These are phyloP conservation scores for Ceratobasidium theobromae DNA, from an alignment of 1,284 basidiomycete genomes.

Conservation along the genomic window DNA sequence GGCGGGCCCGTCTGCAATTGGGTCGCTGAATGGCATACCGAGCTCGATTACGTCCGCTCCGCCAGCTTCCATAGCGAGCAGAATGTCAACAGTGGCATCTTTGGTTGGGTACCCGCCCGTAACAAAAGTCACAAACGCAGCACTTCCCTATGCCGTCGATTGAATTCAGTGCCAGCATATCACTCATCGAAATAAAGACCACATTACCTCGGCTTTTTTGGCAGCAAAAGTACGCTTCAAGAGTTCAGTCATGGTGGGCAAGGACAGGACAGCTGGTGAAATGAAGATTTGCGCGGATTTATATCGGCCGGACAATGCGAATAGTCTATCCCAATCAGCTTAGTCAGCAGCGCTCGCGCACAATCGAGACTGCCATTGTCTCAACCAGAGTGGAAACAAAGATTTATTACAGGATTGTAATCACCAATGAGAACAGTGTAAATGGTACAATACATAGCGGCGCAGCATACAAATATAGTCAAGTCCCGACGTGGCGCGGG, in stretches of 20 bases:
- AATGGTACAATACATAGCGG: not conserved
- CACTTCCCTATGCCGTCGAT: conserved; percentile 52
- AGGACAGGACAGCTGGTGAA: not conserved
- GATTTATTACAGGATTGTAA: no score
- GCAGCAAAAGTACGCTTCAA: conserved; percentile 72
- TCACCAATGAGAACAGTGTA: not conserved
- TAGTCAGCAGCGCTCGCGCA: no score
- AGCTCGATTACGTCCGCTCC: conserved; percentile 96
- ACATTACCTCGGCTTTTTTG: conserved; percentile 65
- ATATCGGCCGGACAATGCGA: not conserved
- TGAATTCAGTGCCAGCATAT: conserved; percentile 34
- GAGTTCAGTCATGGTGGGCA: conserved; percentile 62
- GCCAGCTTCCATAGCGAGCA: conserved; percentile 90
- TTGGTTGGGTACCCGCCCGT: conserved; percentile 86
- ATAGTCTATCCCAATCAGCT: conserved; percentile 1
- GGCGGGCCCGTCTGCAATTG: conserved; percentile 88
- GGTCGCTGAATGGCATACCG: conserved; percentile 95
- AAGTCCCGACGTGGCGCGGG: no score
- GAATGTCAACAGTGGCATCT: conserved; percentile 80
- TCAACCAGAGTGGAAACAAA: no score
- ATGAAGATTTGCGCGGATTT: not conserved
- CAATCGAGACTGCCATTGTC: no score
- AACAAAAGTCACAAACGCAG: conserved; percentile 84
- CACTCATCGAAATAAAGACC: conserved; percentile 29
- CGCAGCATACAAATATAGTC: not conserved